These are phyloP conservation scores for Termitomyces sp. DNA, from an alignment of 1,284 basidiomycete genomes.

Conservation along the genomic window DNA sequence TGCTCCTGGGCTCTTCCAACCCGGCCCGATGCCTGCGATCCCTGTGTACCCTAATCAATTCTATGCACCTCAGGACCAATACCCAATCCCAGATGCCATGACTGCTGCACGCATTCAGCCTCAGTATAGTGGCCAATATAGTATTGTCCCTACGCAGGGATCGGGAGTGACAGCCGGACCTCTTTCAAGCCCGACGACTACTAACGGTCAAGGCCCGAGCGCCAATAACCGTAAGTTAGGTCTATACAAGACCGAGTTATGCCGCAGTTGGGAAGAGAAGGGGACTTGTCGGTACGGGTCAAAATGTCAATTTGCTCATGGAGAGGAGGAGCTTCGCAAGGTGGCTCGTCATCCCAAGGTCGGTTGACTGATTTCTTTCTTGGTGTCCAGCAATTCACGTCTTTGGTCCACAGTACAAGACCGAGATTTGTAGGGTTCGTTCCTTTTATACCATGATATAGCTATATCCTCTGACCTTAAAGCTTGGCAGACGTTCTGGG, in stretches of 20 bases:
- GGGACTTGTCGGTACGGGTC: conserved; percentile 81
- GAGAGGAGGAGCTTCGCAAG: conserved; percentile 78
- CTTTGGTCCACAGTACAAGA: conserved; percentile 66
- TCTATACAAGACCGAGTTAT: conserved; percentile 89
- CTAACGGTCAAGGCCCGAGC: conserved; percentile 59
- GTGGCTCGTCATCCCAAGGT: conserved; percentile 86
- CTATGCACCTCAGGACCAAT: conserved; percentile 58
- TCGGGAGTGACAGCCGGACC: conserved; percentile 25
- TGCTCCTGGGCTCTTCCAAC: conserved; percentile 44
- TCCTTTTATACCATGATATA: conserved; percentile 6
- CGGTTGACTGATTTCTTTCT: conserved; percentile 16
- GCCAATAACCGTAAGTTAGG: conserved; percentile 86
- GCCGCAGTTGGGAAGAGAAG: conserved; percentile 91
- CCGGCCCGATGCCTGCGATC: conserved; percentile 48
- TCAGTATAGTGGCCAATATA: conserved; percentile 58
- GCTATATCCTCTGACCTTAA: conserved; percentile 13
- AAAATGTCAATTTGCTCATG: conserved; percentile 90
- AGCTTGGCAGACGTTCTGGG: conserved; percentile 74
- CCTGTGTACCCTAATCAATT: conserved; percentile 65
- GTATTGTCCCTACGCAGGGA: conserved; percentile 32
- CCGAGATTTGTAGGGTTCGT: conserved; percentile 83
- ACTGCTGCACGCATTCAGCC: conserved; percentile 49
- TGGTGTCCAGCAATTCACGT: conserved; percentile 9
- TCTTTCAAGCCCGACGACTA: conserved; percentile 36
- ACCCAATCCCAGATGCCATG: conserved; percentile 45